Evolutionary conservation across 305 asterid genomes (phyloP), one percentile per base, ranked within the genome.

Genomic region (Petunia hybrid): DNA sequence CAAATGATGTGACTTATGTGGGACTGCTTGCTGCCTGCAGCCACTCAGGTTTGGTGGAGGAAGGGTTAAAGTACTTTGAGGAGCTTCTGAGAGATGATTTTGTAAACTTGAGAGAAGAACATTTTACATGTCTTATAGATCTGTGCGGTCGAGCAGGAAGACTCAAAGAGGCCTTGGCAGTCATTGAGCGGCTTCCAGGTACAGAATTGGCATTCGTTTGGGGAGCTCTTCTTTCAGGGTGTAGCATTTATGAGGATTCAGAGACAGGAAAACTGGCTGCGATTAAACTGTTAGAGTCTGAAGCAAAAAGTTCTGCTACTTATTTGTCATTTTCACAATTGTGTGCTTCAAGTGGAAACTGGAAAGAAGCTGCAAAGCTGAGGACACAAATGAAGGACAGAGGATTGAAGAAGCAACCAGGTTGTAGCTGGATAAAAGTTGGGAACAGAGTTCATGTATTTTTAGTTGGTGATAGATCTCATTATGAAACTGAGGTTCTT

Each of bases 351-450:
- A 78, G 78, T 3, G 95, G 92, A 82, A 86, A 85, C 81, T 86
- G 85, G 87, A 80, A 65, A 55, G 91, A 89, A 84, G 93, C 93
- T 43, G 92, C 88, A 77, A 78, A 62, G 68, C 73, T 87, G 89
- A 83, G 86, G 90, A 46, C 61, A 87, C 88, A 87, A 83, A 89
- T 92, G 94, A 91, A 88, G 84, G 88, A 80, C 5, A 83, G 39
- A 69, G 91, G 94, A 53, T 73, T 90, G 86, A 93, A 91, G 89
- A 91, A 87, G 82, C 95, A 90, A 82, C 97, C 97, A 41, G 97
- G 97, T 10, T 93, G 97, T 61, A 91, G 97, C 81, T 93, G 97
- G 97, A 90, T 90, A 62, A 93, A 89, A 82, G 90, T 88, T 56
- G 89, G 85, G 60, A 86, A 88, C 6, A 85, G 78, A 80, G 87